phyloP scores from a whole-genome alignment of 495 filamentous ascomycete genomes.

The Bombardia bombarda region DNA sequence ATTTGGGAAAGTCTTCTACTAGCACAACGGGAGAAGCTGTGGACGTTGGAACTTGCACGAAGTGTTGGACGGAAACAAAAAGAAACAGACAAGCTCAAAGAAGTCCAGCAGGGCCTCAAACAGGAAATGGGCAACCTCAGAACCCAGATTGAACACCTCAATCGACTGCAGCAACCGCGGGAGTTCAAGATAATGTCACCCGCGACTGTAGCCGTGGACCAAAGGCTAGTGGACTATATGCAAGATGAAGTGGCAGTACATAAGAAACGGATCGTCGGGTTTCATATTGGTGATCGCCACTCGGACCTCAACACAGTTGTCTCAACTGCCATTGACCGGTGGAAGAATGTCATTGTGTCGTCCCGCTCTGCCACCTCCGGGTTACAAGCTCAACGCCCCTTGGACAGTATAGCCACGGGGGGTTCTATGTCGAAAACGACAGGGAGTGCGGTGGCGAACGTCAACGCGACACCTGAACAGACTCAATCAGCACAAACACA shows the following conservation, averaged over 20 bases:
- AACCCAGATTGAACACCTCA: slow-evolving; percentile 59
- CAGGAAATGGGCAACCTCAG: slow-evolving; percentile 69
- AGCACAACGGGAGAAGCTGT: slow-evolving; percentile 53
- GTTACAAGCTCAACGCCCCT: slow-evolving; percentile 27
- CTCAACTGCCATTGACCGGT: slow-evolving; percentile 39
- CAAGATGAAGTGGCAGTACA: slow-evolving; percentile 21
- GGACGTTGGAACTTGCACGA: slow-evolving; percentile 72
- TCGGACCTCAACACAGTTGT: slow-evolving; percentile 38
- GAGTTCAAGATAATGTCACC: slow-evolving; percentile 64
- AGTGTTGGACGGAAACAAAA: slow-evolving; percentile 61
- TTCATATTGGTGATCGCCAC: slow-evolving; percentile 33
- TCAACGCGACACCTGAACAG: slow-evolving; percentile 1
- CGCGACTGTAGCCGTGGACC: slow-evolving; percentile 49
- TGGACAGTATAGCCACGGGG: slow-evolving; percentile 15
- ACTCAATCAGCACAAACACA: slow-evolving; percentile 5
- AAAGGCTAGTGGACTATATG: slow-evolving; percentile 29
- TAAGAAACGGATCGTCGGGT: slow-evolving; percentile 23
- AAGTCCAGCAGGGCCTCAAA: slow-evolving; percentile 51
- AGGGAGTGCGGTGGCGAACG: background rate
- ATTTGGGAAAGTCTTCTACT: slow-evolving; percentile 58
- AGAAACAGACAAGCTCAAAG: slow-evolving; percentile 53
- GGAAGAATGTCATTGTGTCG: slow-evolving; percentile 43
- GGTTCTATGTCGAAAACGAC: slow-evolving; percentile 4
- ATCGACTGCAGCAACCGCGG: slow-evolving; percentile 58
- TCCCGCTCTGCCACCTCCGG: slow-evolving; percentile 21